Evolutionary conservation across 2,329 filamentous ascomycete genomes (phyloP), one percentile per base, ranked within the genome.

Genomic region (Aspergillus quadricinctus): DNA sequence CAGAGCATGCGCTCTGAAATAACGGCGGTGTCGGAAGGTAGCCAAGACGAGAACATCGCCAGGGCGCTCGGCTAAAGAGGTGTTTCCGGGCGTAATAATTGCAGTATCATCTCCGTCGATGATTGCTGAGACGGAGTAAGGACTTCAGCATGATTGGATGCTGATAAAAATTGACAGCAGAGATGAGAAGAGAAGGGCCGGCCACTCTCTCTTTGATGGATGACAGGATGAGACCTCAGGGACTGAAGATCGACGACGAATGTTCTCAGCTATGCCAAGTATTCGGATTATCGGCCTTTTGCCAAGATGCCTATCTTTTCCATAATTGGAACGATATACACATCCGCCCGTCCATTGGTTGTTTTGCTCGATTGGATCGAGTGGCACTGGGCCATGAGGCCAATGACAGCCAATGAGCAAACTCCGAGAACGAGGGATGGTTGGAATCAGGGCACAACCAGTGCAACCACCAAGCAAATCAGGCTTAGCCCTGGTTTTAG

Each of bases 1-100:
- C 35, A 41, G 57, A 49, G 58, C 58, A 58, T 57, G 61, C 53
- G 57, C 60, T 58, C 52, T 52, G 52, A 49, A 41, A 46, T 37
- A 45, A 54, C 43, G 54, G 41, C 50, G 54, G 48, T 50, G 52
- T 46, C n/a, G 43, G 19, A 46, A 27, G 19, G 8, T 7, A 27
- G 21, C 21, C 43, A 46, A 25, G 27, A 27, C 1, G 43, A 46
- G 43, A 10, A 46, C 43, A 46, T 46, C 19, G 43, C 41, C 19
- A 23, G 6, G 19, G 11, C 43, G 43, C 43, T 46, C 23, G 21
- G 21, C 43, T 46, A 46, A 19, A 21, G 23, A 27, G 14, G n/a
- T 21, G 23, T 8, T 50, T 17, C 48, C 46, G 14, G 28, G 19
- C 27, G 53, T 11, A 41, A 55, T 21, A 14, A 23, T 17, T 17